phyloP scores from a whole-genome alignment of 179 eudicot species.

The Silene vulgaris region DNA sequence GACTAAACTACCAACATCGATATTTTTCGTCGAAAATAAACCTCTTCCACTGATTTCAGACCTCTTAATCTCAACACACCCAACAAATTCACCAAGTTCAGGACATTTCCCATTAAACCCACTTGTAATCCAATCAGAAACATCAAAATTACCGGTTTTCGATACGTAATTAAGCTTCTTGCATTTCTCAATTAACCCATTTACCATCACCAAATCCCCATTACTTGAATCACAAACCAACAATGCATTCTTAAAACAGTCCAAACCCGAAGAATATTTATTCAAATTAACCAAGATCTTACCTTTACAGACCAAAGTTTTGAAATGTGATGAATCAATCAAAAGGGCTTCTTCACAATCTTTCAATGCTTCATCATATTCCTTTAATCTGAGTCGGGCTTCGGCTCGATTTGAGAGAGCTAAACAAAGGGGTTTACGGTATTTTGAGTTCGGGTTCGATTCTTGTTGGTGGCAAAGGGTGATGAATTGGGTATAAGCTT shows the following conservation, averaged over 20 bases:
- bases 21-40: conserved; percentile 54
- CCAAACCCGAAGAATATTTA: conserved; percentile 45
- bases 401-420: conserved; percentile 77
- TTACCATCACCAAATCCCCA: conserved; percentile 45
- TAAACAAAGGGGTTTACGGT: conserved; percentile 61
- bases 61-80: conserved; percentile 62
- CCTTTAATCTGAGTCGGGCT: conserved; percentile 37
- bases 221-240: conserved; percentile 36
- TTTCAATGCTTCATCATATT: conserved; percentile 38
- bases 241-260: conserved; percentile 47
- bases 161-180: conserved; percentile 58
- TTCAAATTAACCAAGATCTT: conserved; percentile 58
- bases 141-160: conserved; percentile 62
- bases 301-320: conserved; percentile 71
- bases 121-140: conserved; percentile 62
- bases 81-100: conserved; percentile 69
- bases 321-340: conserved; percentile 54
- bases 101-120: conserved; percentile 52
- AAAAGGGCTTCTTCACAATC: conserved; percentile 67
- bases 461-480: conserved; percentile 43
- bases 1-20: conserved; percentile 59
- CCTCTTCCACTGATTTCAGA: conserved; percentile 82
- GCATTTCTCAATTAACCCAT: conserved; percentile 56
- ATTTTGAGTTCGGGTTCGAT: conserved; percentile 30
- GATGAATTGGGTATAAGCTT: conserved; percentile 59